Conservation (phyloP, 2,329 filamentous ascomycete species). For the Ramularia collo-cygni region DNA sequence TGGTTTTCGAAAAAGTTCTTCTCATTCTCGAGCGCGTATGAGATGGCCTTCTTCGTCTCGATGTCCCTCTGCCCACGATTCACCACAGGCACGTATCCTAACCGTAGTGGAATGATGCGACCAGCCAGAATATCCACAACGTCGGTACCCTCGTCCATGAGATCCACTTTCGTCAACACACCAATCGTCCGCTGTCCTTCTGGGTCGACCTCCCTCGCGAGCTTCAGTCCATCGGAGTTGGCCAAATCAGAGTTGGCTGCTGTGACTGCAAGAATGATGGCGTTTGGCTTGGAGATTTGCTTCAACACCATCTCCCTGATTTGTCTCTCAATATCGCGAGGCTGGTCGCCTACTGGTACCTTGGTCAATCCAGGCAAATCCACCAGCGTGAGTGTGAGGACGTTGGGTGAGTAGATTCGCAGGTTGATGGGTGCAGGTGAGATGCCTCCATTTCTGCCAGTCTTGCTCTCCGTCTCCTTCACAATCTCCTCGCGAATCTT, state of each 20-base stretch:
- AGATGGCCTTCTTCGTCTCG: constrained; percentile 94
- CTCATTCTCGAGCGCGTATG: constrained; percentile 83
- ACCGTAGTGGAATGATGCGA: constrained; percentile 85
- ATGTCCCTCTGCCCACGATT: constrained; percentile 98
- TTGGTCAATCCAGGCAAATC: constrained; percentile 95
- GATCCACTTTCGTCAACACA: constrained; percentile 95
- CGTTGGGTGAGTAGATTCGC: constrained; percentile 96
- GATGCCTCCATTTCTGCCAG: constrained; percentile 92
- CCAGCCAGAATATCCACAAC: constrained; percentile 98
- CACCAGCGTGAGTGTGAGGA: constrained; percentile 91
- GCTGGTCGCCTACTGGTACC: constrained; percentile 93
- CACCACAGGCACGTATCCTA: constrained; percentile 96
- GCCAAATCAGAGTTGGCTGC: constrained; percentile 96
- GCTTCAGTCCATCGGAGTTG: constrained; percentile 95
- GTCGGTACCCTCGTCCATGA: constrained; percentile 98
- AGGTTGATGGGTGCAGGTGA: constrained; percentile 96
- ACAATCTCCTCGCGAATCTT: constrained; percentile 98
- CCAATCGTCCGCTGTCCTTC: constrained; percentile 97
- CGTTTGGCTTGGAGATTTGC: constrained; percentile 97
- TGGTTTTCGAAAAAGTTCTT: constrained; percentile 98
- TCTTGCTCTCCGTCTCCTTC: constrained; percentile 92
- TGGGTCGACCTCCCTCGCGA: constrained; percentile 92
- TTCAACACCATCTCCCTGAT: constrained; percentile 98
- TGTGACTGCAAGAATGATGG: constrained; percentile 93
- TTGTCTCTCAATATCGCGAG: constrained; percentile 91